Base-by-base conservation (phyloP, 2,329 filamentous ascomycete genomes). In the Penicillium sp. region DNA sequence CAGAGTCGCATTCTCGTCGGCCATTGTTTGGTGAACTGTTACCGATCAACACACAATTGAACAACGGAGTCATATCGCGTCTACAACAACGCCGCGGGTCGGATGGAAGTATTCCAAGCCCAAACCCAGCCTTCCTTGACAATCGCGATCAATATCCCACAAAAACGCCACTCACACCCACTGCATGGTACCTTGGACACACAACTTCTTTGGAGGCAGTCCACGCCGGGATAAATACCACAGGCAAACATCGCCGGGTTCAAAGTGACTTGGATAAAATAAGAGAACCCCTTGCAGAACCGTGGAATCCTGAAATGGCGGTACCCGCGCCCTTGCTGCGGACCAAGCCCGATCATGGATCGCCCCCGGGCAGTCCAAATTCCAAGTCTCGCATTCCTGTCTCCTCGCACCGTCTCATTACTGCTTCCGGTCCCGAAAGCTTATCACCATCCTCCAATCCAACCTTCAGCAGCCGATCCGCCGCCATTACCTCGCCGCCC, bases 21-120 rank as follows among this genome's bases (percentile, higher is more conserved):
- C 83, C 90, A 37, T 77, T 93, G 21, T 93, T 93, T 76, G 90
- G 90, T 38, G 90, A 93, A 73, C 83, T 93, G 64, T 77, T 86
- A 29, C 82, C 85, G n/a, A 80, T 85, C 38, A 81, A 85, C 64
- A 80, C 79, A 66, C 80, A 84, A 63, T 69, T 80, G 27, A 73
- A 79, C 21, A 77, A 81, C 49, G 87, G 87, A 51, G 89, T 89
- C 62, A 78, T 82, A 59, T 72, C 74, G 35, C 68, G 77, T 50
- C 77, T 82, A 50, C 78, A 80, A 51, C 78, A 80, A 59, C 80
- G 88, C 62, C 82, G 88, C 73, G 87, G 87, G 23, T 90, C 89
- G 43, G 90, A 93, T 68, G 87, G 89, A n/a, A 86, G 82, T 69
- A 75, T 89, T 62, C 80, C 82, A 61, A 82, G 81, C 64, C 75